Base-by-base conservation (phyloP, 164 flowering plant genomes). In the Santalum album region DNA sequence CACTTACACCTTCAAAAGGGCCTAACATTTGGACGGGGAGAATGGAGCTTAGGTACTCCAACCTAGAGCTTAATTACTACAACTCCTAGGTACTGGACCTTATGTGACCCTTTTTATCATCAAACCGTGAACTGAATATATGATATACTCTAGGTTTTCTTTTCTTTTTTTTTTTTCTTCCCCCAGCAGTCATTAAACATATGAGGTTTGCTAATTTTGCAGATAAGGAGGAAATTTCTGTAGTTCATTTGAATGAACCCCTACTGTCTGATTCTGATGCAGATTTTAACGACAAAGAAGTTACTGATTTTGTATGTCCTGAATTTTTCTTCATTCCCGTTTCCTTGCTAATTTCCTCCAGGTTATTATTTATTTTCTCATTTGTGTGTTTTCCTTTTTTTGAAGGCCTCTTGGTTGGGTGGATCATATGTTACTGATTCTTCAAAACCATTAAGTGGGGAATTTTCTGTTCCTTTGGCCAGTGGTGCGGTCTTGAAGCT, bases 401-500 rank as follows among this genome's bases (percentile, higher is more conserved):
- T 61, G 34, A 39, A 91, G 99, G 95, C 95, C 71, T 72, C 78
- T 36, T 75, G 68, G 82, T 65, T 90, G 60, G 92, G 95, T 67
- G 99, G 99, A 44, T 83, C 96, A 25, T 92, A 89, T 75, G 70
- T 64, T 45, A 49, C 69, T 54, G 67, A 63, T 62, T 57, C 62
- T n/a, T 3, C 21, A 23, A 65, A 68, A 54, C 68, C 76, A 46
- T 51, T 79, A 51, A 69, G 56, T 58, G 97, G 95, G 61, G 78
- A 69, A 59, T 49, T 90, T 62, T 65, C 58, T 26, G 48, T 80
- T 25, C 72, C 87, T 12, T 67, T 84, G 72, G 67, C 69, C 21
- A 67, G 64, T 71, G 92, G 83, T 49, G 59, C 47, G 36, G 53
- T 57, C 59, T n/a, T 87, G 64, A 79, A 57, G 57, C 77, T 94